Base-by-base conservation (phyloP, 805 yeast species). In the Candida pseudofarinosa region DNA sequence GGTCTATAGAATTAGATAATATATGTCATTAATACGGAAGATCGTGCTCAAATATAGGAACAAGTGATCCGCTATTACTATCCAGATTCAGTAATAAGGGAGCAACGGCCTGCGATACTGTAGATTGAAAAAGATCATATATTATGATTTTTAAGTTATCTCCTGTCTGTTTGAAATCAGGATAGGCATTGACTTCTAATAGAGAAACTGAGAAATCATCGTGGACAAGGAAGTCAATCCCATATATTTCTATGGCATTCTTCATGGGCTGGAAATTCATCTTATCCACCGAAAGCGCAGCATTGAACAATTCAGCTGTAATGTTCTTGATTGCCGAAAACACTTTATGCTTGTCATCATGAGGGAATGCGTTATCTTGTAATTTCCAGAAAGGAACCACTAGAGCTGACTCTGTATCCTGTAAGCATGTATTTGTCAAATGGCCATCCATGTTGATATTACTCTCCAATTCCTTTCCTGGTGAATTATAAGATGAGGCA, bases 121-220 rank as follows among this genome's bases (percentile, higher is more conserved):
- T 32, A 32, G 14, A 13, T 7, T 32, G 34, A 54, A 90, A 85
- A 35, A 90, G 67, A 30, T 76, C 84, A 48, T 73, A 72, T 23
- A 93, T 85, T 17, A 88, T 55, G 2, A 53, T 68, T 55, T 84
- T 85, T 52, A 91, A 69, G 5, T 76, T 84, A 13, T 68, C 77
- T 14, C 99, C 99, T 0, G 98, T 93, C 64, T 93, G 99, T 56
- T 88, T 89, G 67, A 93, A 93, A 59, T 93, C 99, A 1, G 99
- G 99, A 57, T 84, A 93, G 13, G 98, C 83, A 56, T 93, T 93
- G 36, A 89, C 87, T 61, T 93, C 98, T 34, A 91, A 65, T 19
- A 93, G 58, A 36, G 71, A 73, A 2, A 85, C 91, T 12, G 72
- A 59, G 17, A 62, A 57, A 23, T 77, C 67, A 2, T 63, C 66